Evolutionary conservation across 257 asterid genomes (phyloP).

Genomic region (Petunia secreta): DNA sequence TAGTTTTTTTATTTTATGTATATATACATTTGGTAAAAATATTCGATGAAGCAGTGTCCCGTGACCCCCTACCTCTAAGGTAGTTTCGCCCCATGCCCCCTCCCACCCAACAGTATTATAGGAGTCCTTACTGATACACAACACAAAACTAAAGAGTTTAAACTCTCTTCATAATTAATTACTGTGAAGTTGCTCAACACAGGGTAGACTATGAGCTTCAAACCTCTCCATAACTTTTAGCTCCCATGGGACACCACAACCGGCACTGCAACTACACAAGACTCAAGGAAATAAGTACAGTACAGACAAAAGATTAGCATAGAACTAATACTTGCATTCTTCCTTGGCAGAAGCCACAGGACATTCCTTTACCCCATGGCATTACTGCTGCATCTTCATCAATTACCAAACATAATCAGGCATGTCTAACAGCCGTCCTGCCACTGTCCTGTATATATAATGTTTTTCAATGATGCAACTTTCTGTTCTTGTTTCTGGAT

Average conservation of each 20-base stretch:
- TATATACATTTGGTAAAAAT: too few species aligned
- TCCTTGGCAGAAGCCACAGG: neutral
- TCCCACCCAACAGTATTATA: neutral
- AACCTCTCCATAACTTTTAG: neutral
- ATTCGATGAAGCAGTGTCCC: too few species aligned
- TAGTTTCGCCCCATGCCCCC: neutral
- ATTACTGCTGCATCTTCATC: constrained; percentile 22
- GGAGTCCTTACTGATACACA: neutral
- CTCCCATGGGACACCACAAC: neutral
- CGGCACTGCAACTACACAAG: neutral
- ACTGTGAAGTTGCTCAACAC: neutral
- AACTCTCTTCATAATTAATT: neutral
- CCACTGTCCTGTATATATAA: constrained; percentile 40
- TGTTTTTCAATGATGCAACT: constrained; percentile 37
- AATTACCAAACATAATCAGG: constrained; percentile 40
- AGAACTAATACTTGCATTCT: neutral
- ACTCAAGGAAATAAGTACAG: neutral
- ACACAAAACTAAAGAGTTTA: neutral
- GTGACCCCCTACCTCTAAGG: too few species aligned
- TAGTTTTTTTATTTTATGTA: too few species aligned
- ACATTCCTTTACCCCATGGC: neutral
- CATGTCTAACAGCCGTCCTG: constrained; percentile 38
- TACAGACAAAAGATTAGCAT: neutral
- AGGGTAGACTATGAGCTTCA: neutral
- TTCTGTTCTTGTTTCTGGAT: constrained; percentile 33